Base-by-base conservation (phyloP, 805 yeast genomes). In the Scheffersomyces spartinae region DNA sequence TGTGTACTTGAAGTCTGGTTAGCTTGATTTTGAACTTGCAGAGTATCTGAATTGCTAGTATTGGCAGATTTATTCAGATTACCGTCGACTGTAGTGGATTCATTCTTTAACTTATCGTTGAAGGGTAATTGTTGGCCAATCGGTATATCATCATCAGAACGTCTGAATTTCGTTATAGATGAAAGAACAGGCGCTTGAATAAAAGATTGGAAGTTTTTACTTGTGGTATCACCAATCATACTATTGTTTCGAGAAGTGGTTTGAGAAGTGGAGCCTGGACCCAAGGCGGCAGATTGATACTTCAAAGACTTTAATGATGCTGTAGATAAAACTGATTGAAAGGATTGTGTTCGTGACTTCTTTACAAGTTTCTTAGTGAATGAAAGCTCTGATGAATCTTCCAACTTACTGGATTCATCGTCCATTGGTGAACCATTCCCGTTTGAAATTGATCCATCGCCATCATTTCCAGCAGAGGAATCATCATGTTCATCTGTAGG, bases 101-200 rank as follows among this genome's bases (percentile, higher is more conserved):
- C 10, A n/a, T 24, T 23, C 13, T 27, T 23, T 7, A 17, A 11
- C 21, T 24, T 15, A 24, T 25, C 23, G 27, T 39, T 34, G 27
- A 61, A 61, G 5, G 66, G 65, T 13, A 53, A 35, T 29, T 52
- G 56, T 27, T 53, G 52, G 13, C 67, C 67, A n/a, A 61, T 61
- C 25, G 49, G 55, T 5, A 48, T 34, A 17, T 55, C 55, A 23
- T 55, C 55, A 12, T 35, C 39, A n/a, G 29, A 31, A 18, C 20
- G 21, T 19, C 46, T 52, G 21, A 47, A 37, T 25, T 48, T 54
- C 11, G 58, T 32, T 21, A 55, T 52, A 29, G 55, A 45, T 20
- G 60, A 53, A 23, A 61, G 40, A 4, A 58, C 65, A 1, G 67
- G 67, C 2, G 65, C 67, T 39, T 61, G 67, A 27, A 61, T 61